A percentile compares a stretch with the other conserved stretches of the same genome.
Evolutionary conservation across 2,329 filamentous ascomycete genomes (phyloP).

Genomic region (Venturia pyrina): DNA sequence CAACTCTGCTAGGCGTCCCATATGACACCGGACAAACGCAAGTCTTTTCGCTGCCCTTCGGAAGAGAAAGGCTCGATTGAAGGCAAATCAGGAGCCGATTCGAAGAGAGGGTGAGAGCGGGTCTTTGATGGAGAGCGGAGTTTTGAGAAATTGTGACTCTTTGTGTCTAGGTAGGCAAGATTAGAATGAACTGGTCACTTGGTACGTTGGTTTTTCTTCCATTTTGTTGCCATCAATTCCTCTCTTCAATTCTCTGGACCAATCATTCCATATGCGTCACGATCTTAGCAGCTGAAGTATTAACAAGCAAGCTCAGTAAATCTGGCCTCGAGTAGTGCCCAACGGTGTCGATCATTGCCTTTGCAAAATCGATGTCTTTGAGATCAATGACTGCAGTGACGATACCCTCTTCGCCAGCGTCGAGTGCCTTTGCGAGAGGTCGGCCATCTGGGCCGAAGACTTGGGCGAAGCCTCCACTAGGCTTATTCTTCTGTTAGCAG

Average conservation of each 20-base stretch:
- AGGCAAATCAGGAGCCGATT: too few relatives aligned
- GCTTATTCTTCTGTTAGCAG: constrained; percentile 5
- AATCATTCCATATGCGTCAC: constrained; percentile 16
- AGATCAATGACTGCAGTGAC: constrained; percentile 31
- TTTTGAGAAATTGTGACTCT: too few relatives aligned
- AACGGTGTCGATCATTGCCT: constrained; percentile 16
- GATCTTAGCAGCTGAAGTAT: constrained; percentile 16
- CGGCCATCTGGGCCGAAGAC: constrained; percentile 25
- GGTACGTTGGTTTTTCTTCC: too few relatives aligned
- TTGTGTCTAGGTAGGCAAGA: too few relatives aligned
- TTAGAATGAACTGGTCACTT: too few relatives aligned
- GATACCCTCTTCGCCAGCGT: constrained; percentile 24
- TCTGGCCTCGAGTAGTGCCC: constrained; percentile 18
- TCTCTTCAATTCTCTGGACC: background rate
- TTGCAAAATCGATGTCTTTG: constrained; percentile 17
- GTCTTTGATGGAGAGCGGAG: too few relatives aligned
- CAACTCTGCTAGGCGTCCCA: too few relatives aligned
- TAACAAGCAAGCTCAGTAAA: constrained; percentile 16
- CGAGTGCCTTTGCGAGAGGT: constrained; percentile 20
- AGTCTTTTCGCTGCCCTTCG: too few relatives aligned
- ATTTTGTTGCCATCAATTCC: too few relatives aligned
- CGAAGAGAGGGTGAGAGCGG: too few relatives aligned
- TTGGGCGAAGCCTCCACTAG: constrained; percentile 22
- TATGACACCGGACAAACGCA: too few relatives aligned
- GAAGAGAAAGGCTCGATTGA: too few relatives aligned